phyloP scores from a whole-genome alignment of 1,139 yeast genomes.

The Nakaseomyces glabratus region DNA sequence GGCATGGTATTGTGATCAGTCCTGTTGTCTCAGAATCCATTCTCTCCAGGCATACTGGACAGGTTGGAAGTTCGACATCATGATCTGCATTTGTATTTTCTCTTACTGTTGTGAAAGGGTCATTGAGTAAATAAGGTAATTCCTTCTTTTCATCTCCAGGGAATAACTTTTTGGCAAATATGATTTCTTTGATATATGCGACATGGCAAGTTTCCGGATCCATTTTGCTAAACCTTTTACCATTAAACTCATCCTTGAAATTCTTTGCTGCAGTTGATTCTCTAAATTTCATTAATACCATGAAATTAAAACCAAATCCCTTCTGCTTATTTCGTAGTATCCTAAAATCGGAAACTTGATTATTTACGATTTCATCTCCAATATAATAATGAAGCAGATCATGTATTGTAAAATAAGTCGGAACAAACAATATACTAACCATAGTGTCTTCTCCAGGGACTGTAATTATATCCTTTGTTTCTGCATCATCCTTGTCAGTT shows the following conservation, averaged over 20 bases:
- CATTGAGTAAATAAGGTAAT: conserved; percentile 57
- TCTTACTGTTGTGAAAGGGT: conserved; percentile 44
- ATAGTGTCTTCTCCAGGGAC: conserved; percentile 51
- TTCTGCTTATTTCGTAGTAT: conserved; percentile 53
- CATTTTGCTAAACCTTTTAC: conserved; percentile 72
- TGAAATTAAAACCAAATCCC: conserved; percentile 51
- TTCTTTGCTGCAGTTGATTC: conserved; percentile 45
- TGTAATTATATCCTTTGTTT: conserved; percentile 18
- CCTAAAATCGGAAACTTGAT: conserved; percentile 62
- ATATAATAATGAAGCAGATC: conserved; percentile 62
- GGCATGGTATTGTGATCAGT: conserved; percentile 78
- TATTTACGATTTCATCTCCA: conserved; percentile 52
- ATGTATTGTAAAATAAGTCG: conserved; percentile 78
- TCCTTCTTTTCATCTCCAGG: conserved; percentile 11
- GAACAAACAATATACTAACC: conserved; percentile 74
- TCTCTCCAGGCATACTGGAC: conserved; percentile 88
- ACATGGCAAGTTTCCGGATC: conserved; percentile 85
- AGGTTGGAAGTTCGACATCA: conserved; percentile 67
- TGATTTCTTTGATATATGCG: conserved; percentile 55
- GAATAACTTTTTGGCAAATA: conserved; percentile 26
- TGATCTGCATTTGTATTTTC: conserved; percentile 7
- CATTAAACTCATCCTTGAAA: conserved; percentile 62
- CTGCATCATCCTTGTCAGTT: conserved; percentile 11
- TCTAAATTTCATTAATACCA: conserved; percentile 70
- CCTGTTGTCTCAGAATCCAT: conserved; percentile 83